These are phyloP conservation scores for Desmodesmus armatus DNA, from an alignment of 139 green algal species.

Conservation along the genomic window DNA sequence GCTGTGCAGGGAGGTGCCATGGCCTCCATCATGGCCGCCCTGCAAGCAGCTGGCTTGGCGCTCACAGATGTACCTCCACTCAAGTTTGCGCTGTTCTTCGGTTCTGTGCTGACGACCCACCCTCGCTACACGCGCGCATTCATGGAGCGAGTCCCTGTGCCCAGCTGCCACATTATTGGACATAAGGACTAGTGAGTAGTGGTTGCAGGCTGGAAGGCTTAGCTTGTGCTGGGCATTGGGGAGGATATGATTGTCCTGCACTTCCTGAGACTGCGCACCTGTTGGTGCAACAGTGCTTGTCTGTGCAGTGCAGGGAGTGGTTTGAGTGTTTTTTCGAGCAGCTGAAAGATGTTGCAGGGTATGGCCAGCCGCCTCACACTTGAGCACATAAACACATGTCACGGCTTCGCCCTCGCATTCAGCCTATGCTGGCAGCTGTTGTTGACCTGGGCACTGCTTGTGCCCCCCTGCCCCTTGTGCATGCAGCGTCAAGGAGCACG, in stretches of 20 bases:
- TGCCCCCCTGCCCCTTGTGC: too few species aligned
- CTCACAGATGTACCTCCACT: constrained; percentile 24
- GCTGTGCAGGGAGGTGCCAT: constrained; percentile 32
- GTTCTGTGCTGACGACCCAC: constrained; percentile 29
- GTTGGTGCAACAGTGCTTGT: background rate
- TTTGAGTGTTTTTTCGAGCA: too few species aligned
- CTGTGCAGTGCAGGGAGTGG: background rate
- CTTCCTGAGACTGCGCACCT: background rate
- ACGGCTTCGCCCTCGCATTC: too few species aligned
- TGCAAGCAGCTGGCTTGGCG: constrained; percentile 30
- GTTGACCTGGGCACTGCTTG: too few species aligned
- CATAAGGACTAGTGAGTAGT: constrained; percentile 41
- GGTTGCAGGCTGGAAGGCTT: background rate
- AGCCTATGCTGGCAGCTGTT: too few species aligned
- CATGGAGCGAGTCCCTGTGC: constrained; percentile 9
- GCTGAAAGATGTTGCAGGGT: too few species aligned
- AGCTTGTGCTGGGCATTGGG: background rate
- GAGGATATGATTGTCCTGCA: background rate
- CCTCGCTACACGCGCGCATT: constrained; percentile 28
- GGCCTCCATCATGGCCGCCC: constrained; percentile 33
- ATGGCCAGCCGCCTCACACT: too few species aligned
- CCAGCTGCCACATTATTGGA: constrained; percentile 41
- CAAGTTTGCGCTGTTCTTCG: constrained; percentile 37
- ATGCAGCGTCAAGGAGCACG: constrained; percentile 39
- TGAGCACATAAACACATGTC: too few species aligned